Base-by-base conservation (phyloP, 75 land plant genomes). In the Pseudotsuga menziesii region DNA sequence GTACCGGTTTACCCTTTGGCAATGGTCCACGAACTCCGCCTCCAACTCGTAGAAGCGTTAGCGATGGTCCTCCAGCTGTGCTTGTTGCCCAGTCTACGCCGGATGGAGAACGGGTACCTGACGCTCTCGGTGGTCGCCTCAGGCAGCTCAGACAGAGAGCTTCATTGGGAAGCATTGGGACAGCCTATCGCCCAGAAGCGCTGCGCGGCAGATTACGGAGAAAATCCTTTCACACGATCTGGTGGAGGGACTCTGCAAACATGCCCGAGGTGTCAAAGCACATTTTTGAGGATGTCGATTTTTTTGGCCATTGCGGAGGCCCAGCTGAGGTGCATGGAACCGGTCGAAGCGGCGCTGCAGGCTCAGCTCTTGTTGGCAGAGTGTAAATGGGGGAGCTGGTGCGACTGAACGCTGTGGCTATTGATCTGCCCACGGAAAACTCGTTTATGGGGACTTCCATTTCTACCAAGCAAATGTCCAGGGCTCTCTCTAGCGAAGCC, bases 161-260 rank as follows among this genome's bases (percentile, higher is more conserved):
- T n/a, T 72, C 74, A 7, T 15, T 48, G 3, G 74, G 74, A 0
- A 72, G n/a, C 8, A 52, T 54, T 25, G 74, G 74, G 25, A 72
- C 56, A 11, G 22, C 26, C 54, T 44, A 52, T 2, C 55, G 56
- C 27, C 74, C 74, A 15, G 74, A 72, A 23, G 27, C 23, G 44
- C 56, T n/a, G 13, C 74, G 74, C 56, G 54, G 56, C 0, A 72
- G 27, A 54, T 72, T 72, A 52, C 56, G 56, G 1, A 56, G 56
- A 1, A 72, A 54, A 22, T 1, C 44, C n/a, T 48, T 54, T 54
- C 74, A 72, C 56, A 72, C 25, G 56, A 72, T 52, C 74, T 72
- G 74, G 8, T 72, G 74, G 54, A 72, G n/a, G 25, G 74, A 72
- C 27, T 72, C 74, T 3, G 56, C 25, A 15, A 72, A 72, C 74